A percentile compares a stretch with the other conserved stretches of the same genome.
Conservation (phyloP, 768 basidiomycete species). For the Suillus subluteus region DNA sequence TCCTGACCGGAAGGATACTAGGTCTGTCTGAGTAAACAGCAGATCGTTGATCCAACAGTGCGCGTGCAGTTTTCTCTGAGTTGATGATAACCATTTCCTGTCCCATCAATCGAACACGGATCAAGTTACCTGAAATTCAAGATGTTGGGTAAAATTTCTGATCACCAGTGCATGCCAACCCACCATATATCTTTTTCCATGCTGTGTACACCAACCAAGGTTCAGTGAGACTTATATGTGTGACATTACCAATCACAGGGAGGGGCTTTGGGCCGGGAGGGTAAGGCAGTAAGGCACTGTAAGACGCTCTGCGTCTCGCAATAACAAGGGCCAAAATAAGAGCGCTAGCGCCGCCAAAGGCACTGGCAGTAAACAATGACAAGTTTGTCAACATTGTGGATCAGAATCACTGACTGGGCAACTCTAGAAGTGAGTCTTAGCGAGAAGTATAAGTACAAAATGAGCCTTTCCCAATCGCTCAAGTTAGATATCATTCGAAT, state of each 20-base stretch:
- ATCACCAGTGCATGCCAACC: conserved; percentile 3
- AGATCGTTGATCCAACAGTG: conserved; percentile 14
- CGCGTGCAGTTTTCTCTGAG: conserved; percentile 13
- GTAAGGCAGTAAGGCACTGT: conserved; percentile 15
- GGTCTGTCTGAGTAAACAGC: conserved; percentile 14
- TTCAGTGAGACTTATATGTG: conserved; percentile 26
- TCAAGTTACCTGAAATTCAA: conserved; percentile 1
- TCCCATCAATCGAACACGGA: background rate
- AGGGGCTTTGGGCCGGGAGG: conserved; percentile 35
- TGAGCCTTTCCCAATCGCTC: background rate
- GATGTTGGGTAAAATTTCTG: background rate
- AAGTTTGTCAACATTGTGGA: background rate
- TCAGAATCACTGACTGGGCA: background rate
- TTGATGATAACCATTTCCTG: conserved; percentile 12
- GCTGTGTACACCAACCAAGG: conserved; percentile 38
- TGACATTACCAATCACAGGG: conserved; percentile 31
- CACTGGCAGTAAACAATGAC: conserved; percentile 8
- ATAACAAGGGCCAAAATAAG: background rate
- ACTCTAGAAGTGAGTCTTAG: background rate
- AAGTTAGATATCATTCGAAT: background rate
- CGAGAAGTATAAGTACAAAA: background rate
- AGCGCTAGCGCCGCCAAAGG: background rate
- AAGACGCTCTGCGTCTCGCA: too few species aligned
- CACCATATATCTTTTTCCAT: conserved; percentile 37
- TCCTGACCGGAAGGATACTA: background rate